phyloP scores from a whole-genome alignment of 768 basidiomycete genomes.

The Stropharia rugosoannulata region DNA sequence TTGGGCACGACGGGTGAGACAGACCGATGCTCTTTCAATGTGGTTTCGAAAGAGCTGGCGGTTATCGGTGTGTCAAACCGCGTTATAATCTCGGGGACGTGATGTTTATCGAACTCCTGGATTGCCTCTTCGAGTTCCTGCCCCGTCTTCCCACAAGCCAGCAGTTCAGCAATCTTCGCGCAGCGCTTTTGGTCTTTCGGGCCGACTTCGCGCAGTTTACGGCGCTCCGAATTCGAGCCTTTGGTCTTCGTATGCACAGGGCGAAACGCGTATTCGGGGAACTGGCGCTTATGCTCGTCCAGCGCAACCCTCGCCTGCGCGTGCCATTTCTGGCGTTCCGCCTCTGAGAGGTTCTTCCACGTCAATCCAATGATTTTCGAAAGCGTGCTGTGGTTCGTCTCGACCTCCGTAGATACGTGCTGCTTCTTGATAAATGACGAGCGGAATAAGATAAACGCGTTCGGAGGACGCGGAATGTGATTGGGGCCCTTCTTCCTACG shows the following conservation, averaged over 20 bases:
- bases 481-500: slow-evolving; percentile 63
- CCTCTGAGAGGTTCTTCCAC: slow-evolving; percentile 73
- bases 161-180: slow-evolving; percentile 63
- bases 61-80: slow-evolving; percentile 75
- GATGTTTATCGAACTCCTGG: slow-evolving; percentile 53
- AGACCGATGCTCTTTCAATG: slow-evolving; percentile 18
- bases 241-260: slow-evolving; percentile 53
- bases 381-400: slow-evolving; percentile 78
- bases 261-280: slow-evolving; percentile 74
- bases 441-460: slow-evolving; percentile 84
- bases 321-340: slow-evolving; percentile 75
- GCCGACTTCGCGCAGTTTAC: slow-evolving; percentile 60
- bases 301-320: slow-evolving; percentile 66
- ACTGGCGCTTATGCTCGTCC: slow-evolving; percentile 73
- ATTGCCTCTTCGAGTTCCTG: slow-evolving; percentile 53
- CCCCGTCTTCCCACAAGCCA: slow-evolving; percentile 57
- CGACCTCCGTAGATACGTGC: slow-evolving; percentile 71
- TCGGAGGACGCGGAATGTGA: slow-evolving; percentile 79
- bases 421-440: slow-evolving; percentile 77
- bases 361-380: slow-evolving; percentile 83
- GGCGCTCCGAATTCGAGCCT: slow-evolving; percentile 39
- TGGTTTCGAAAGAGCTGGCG: slow-evolving; percentile 37
- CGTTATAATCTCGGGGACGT: slow-evolving; percentile 61
- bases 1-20: slow-evolving; percentile 4
- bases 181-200: slow-evolving; percentile 65